A percentile compares a stretch with the other conserved stretches of the same genome.
These are phyloP conservation scores for Chlorella sp. DNA, from an alignment of 139 green algal genomes.

Conservation along the genomic window DNA sequence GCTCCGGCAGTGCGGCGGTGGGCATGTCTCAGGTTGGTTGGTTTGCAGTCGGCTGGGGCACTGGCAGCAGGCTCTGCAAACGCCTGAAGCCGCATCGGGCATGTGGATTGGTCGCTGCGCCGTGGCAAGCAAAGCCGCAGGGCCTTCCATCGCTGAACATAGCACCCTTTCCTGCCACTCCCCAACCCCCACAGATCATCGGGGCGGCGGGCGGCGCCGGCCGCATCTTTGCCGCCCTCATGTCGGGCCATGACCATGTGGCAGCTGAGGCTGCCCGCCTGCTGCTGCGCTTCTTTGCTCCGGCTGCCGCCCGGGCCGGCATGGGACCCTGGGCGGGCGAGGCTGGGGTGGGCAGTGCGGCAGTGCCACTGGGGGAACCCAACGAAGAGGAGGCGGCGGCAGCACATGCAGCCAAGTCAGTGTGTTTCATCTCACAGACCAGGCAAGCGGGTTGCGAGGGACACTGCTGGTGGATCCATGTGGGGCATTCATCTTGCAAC, in stretches of 20 bases:
- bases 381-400: constrained; percentile 28
- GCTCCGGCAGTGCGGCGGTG: neutral
- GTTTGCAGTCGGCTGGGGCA: no score
- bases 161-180: no score
- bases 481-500: no score
- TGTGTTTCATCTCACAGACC: constrained; percentile 58
- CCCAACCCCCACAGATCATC: constrained; percentile 22
- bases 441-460: neutral
- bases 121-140: no score
- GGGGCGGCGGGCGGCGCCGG: constrained; percentile 26
- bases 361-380: neutral
- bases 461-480: no score
- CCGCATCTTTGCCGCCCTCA: constrained; percentile 68
- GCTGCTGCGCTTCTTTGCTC: constrained; percentile 78
- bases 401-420: constrained; percentile 62
- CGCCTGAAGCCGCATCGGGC: no score
- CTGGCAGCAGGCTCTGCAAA: no score
- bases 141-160: no score
- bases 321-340: constrained; percentile 36
- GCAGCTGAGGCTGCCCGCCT: constrained; percentile 78
- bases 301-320: constrained; percentile 58
- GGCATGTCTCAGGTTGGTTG: neutral
- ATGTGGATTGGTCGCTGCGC: no score
- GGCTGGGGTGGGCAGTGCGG: neutral
- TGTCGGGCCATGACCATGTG: constrained; percentile 71